Conservation (phyloP, 805 yeast species). For the Metschnikowia anglica region DNA sequence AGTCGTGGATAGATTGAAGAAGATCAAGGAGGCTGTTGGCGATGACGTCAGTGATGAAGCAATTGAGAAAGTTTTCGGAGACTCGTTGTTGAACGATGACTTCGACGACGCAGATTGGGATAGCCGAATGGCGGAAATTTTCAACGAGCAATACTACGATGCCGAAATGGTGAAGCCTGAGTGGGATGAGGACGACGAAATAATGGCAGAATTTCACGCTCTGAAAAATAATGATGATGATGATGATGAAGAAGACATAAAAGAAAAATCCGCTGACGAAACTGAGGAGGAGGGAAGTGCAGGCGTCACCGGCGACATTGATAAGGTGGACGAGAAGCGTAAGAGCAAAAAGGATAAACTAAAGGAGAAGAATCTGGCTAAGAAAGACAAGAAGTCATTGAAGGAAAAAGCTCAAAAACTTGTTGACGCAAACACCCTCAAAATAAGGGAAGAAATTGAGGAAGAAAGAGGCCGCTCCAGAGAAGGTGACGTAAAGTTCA, state of each 20-base stretch:
- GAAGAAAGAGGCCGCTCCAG: conserved; percentile 58
- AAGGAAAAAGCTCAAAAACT: conserved; percentile 71
- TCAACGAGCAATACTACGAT: conserved; percentile 79
- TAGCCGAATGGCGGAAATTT: conserved; percentile 73
- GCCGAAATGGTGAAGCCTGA: conserved; percentile 53
- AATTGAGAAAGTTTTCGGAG: conserved; percentile 66
- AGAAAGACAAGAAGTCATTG: conserved; percentile 60
- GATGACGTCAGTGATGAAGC: conserved; percentile 58
- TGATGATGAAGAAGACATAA: conserved; percentile 7
- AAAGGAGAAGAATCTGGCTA: conserved; percentile 55
- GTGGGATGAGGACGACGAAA: conserved; percentile 51
- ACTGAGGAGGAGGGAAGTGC: conserved; percentile 20
- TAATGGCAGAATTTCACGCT: conserved; percentile 37
- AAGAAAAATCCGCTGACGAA: conserved; percentile 16
- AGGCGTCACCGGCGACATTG: conserved; percentile 13
- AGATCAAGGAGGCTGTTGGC: conserved; percentile 69
- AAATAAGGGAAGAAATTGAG: conserved; percentile 63
- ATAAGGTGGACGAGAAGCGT: conserved; percentile 27
- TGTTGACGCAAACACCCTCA: conserved; percentile 69
- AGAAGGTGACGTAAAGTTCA: conserved; percentile 55
- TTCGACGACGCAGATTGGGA: conserved; percentile 94
- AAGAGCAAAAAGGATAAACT: conserved; percentile 55
- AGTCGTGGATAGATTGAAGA: conserved; percentile 66
- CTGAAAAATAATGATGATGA: conserved; percentile 22
- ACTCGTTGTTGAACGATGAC: conserved; percentile 77